A percentile compares a stretch with the other conserved stretches of the same genome.
Conservation (phyloP, 2,329 filamentous ascomycete species). For the Tolypocladium paradoxum region DNA sequence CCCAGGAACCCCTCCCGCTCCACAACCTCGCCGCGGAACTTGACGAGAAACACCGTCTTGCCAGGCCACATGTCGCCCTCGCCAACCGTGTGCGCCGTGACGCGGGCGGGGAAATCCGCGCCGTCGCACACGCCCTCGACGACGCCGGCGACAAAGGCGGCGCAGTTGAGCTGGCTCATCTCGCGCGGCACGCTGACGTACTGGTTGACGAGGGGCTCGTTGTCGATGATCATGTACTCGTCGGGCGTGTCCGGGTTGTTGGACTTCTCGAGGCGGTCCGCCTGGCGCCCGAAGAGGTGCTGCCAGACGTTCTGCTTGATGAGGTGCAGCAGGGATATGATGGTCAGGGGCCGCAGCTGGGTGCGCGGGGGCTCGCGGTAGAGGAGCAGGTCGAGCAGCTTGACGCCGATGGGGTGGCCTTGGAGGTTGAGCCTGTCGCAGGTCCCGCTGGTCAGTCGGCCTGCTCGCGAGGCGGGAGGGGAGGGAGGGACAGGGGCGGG, state of each 20-base stretch:
- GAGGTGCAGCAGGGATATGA: slow-evolving; percentile 87
- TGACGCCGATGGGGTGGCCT: slow-evolving; percentile 88
- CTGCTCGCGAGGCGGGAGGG: background rate
- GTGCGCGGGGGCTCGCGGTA: slow-evolving; percentile 65
- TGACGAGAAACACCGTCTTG: slow-evolving; percentile 90
- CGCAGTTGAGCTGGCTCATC: slow-evolving; percentile 94
- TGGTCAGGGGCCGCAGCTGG: slow-evolving; percentile 69
- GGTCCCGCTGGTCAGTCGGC: background rate
- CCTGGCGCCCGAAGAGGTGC: slow-evolving; percentile 81
- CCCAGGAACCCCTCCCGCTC: slow-evolving; percentile 80
- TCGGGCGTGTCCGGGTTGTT: slow-evolving; percentile 71
- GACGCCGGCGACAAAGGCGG: slow-evolving; percentile 88
- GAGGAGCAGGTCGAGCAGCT: slow-evolving; percentile 88
- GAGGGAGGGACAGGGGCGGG: background rate
- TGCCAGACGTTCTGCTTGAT: slow-evolving; percentile 89
- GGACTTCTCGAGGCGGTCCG: slow-evolving; percentile 86
- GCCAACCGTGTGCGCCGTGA: slow-evolving; percentile 73
- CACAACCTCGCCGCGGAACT: slow-evolving; percentile 83
- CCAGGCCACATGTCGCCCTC: slow-evolving; percentile 85
- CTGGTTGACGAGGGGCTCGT: slow-evolving; percentile 90
- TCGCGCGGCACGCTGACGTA: slow-evolving; percentile 90
- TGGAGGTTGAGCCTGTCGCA: slow-evolving; percentile 65
- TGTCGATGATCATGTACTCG: slow-evolving; percentile 99
- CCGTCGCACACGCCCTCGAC: slow-evolving; percentile 95
- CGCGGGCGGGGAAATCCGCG: slow-evolving; percentile 76